Conservation (phyloP, 805 yeast species). For the Lipomyces mesembrius region DNA sequence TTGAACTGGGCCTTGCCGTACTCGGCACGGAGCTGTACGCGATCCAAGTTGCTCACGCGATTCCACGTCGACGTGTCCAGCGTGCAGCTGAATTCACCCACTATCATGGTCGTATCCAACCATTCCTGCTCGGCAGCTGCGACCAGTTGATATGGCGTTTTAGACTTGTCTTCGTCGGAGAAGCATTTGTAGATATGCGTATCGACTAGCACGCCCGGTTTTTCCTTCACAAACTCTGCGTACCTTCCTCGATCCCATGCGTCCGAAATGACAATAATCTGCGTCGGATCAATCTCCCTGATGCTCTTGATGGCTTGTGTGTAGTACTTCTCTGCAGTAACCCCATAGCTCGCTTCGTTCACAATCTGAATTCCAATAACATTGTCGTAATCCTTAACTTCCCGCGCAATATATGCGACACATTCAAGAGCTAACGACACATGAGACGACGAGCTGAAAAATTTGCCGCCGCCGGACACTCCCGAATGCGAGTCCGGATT, state of each 20-base stretch:
- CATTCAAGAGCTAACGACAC: constrained; percentile 54
- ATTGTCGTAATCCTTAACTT: constrained; percentile 62
- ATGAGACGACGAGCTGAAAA: constrained; percentile 57
- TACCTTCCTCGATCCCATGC: constrained; percentile 91
- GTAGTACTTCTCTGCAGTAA: constrained; percentile 63
- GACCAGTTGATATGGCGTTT: constrained; percentile 67
- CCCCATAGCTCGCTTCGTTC: constrained; percentile 76
- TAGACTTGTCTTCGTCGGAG: constrained; percentile 69
- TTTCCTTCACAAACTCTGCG: constrained; percentile 63
- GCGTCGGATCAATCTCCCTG: constrained; percentile 55
- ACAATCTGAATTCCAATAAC: constrained; percentile 82
- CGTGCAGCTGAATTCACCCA: constrained; percentile 92
- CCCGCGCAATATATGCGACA: constrained; percentile 64
- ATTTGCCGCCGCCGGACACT: constrained; percentile 62
- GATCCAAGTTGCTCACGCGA: constrained; percentile 50
- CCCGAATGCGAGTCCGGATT: constrained; percentile 88
- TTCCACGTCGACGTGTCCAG: constrained; percentile 78
- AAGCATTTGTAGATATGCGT: constrained; percentile 87
- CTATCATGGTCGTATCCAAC: constrained; percentile 66
- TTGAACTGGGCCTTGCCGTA: constrained; percentile 64
- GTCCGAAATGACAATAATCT: constrained; percentile 84
- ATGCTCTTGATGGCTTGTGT: constrained; percentile 64
- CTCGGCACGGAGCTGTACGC: constrained; percentile 60
- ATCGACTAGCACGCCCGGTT: constrained; percentile 75
- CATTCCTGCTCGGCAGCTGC: constrained; percentile 57